These are phyloP conservation scores for Globisporangium lucens DNA, from an alignment of 352 stramenopile genomes.

Conservation along the genomic window DNA sequence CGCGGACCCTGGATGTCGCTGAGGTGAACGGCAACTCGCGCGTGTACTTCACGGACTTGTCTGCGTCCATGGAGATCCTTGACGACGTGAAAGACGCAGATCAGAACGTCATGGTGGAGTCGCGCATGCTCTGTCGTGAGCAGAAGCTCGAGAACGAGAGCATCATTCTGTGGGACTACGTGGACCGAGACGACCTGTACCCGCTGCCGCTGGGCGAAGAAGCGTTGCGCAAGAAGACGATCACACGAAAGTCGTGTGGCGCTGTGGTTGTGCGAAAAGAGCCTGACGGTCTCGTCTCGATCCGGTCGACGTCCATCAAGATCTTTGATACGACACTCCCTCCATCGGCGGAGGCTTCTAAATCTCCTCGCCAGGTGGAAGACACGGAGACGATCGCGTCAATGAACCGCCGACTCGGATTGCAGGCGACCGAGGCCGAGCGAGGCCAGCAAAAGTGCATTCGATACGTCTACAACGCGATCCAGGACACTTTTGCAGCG, in stretches of 20 bases:
- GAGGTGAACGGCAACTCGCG: constrained; percentile 21
- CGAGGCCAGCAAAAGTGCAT: constrained; percentile 47
- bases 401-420: constrained; percentile 40
- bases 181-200: constrained; percentile 58
- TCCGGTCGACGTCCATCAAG: constrained; percentile 60
- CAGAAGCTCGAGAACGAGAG: constrained; percentile 27
- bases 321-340: constrained; percentile 39
- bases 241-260: constrained; percentile 53
- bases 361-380: not conserved
- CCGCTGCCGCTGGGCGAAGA: constrained; percentile 20
- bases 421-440: constrained; percentile 55
- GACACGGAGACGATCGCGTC: constrained; percentile 33
- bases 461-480: constrained; percentile 50
- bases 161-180: constrained; percentile 64
- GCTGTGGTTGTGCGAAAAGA: constrained; percentile 43
- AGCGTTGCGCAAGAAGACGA: constrained; percentile 20
- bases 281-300: constrained; percentile 40
- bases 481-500: constrained; percentile 15
- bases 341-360: constrained; percentile 6
- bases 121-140: constrained; percentile 52
- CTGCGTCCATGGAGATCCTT: constrained; percentile 35
- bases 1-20: constrained; percentile 33
- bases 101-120: constrained; percentile 50
- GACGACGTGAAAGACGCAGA: constrained; percentile 23
- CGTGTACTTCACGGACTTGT: constrained; percentile 51